phyloP scores from a whole-genome alignment of 148 eudicot species.

The Dianthus caryophyllus region DNA sequence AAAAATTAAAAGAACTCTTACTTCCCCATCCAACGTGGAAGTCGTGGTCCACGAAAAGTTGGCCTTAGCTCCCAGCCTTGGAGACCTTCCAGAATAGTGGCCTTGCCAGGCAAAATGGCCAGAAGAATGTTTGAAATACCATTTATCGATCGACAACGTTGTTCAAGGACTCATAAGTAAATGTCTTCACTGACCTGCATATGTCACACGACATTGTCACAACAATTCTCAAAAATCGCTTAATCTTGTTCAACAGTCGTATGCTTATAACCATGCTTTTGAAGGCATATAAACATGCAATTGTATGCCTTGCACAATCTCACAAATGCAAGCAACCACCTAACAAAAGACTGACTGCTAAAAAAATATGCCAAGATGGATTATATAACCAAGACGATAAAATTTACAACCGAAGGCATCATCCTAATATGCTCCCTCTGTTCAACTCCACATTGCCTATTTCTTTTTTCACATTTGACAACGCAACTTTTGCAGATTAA shows the following conservation, averaged over 20 bases:
- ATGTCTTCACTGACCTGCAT: conserved; percentile 86
- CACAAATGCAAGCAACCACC: too few species aligned
- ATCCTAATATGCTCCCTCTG: background rate
- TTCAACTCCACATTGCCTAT: too few species aligned
- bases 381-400: background rate
- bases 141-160: conserved; percentile 78
- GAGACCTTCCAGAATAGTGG: conserved; percentile 87
- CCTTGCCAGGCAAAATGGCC: conserved; percentile 85
- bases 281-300: too few species aligned
- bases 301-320: too few species aligned
- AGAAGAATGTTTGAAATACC: conserved; percentile 80
- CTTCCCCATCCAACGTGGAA: conserved; percentile 99
- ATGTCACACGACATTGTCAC: background rate
- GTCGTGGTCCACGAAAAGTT: conserved; percentile 86
- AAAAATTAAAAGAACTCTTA: conserved; percentile 34
- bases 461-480: too few species aligned
- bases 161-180: conserved; percentile 79
- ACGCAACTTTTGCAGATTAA: too few species aligned
- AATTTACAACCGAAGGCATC: background rate
- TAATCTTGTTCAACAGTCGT: too few species aligned
- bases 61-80: conserved; percentile 99
- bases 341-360: too few species aligned
- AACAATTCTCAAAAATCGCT: background rate
- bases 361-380: too few species aligned
- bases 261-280: too few species aligned